Evolutionary conservation across 768 basidiomycete genomes (phyloP).

Genomic region (Lentinula aciculospora): DNA sequence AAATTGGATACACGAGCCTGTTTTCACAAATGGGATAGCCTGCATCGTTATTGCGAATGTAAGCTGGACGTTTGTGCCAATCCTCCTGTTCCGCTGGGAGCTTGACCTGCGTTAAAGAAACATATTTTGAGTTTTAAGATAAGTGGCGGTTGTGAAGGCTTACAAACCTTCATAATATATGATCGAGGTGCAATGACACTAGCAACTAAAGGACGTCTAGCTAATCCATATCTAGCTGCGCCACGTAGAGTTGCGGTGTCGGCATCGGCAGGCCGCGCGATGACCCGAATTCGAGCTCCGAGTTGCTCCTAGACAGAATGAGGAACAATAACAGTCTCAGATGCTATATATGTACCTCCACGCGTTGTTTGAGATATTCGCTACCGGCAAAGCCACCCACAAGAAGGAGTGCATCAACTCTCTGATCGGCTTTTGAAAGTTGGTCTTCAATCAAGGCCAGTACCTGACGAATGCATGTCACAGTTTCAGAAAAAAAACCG

Average conservation of each 20-base stretch:
- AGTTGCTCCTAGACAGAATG: constrained; percentile 53
- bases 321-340: background rate
- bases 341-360: constrained; percentile 47
- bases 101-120: constrained; percentile 53
- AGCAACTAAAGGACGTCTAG: constrained; percentile 70
- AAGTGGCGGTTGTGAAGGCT: background rate
- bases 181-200: constrained; percentile 77
- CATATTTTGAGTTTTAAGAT: constrained; percentile 7
- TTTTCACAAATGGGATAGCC: constrained; percentile 81
- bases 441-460: constrained; percentile 77
- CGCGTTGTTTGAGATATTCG: constrained; percentile 76
- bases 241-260: constrained; percentile 87
- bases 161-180: constrained; percentile 77
- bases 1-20: constrained; percentile 37
- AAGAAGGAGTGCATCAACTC: constrained; percentile 78
- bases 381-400: constrained; percentile 89
- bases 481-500: constrained; percentile 1
- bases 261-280: constrained; percentile 79
- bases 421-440: constrained; percentile 57
- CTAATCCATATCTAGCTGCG: constrained; percentile 84
- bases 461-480: constrained; percentile 43
- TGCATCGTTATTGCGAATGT: constrained; percentile 73
- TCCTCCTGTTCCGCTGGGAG: constrained; percentile 85
- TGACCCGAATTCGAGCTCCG: constrained; percentile 57
- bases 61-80: constrained; percentile 79